Percentiles rank a stretch among this genome's conserved stretches.
Conservation (phyloP, 208 protist species). For the Wallacemonas rigidus region DNA sequence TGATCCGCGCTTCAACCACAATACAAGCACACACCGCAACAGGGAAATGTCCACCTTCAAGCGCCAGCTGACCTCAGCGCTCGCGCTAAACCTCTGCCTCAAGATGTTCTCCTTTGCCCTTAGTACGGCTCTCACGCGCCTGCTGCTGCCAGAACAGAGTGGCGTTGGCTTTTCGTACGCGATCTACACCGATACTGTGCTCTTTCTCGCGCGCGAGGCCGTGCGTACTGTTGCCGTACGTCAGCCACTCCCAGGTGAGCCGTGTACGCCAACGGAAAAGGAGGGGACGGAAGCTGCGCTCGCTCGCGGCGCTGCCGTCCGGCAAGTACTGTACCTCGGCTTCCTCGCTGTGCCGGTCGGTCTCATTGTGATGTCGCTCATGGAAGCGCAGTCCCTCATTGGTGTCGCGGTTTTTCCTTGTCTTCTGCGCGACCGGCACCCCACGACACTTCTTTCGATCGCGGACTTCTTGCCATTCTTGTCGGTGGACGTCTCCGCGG, state of each 20-base stretch:
- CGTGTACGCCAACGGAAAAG: constrained; percentile 3
- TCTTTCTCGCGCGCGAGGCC: constrained; percentile 77
- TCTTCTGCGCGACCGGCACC: not conserved
- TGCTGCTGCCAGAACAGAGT: constrained; percentile 69
- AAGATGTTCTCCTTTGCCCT: constrained; percentile 81
- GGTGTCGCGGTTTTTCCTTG: constrained; percentile 15
- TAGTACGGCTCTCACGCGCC: constrained; percentile 61
- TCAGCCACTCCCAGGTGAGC: constrained; percentile 19
- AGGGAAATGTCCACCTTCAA: constrained; percentile 38
- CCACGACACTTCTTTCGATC: not conserved
- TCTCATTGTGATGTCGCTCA: constrained; percentile 13
- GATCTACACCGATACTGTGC: constrained; percentile 79
- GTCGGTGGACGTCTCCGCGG: not conserved
- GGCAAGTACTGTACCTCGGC: not conserved
- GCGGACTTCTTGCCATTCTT: constrained; percentile 7
- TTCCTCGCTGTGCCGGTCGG: constrained; percentile 13
- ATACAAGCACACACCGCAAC: too few species aligned
- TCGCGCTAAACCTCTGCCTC: constrained; percentile 63
- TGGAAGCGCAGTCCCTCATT: constrained; percentile 22
- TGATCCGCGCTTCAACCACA: too few species aligned
- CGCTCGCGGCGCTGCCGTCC: not conserved
- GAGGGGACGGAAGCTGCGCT: not conserved
- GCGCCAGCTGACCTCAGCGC: constrained; percentile 56
- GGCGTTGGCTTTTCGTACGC: constrained; percentile 76
- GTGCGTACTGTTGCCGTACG: constrained; percentile 69